Conservation (phyloP, 2,329 filamentous ascomycete genomes). For the Pestalotiopsis sp. region DNA sequence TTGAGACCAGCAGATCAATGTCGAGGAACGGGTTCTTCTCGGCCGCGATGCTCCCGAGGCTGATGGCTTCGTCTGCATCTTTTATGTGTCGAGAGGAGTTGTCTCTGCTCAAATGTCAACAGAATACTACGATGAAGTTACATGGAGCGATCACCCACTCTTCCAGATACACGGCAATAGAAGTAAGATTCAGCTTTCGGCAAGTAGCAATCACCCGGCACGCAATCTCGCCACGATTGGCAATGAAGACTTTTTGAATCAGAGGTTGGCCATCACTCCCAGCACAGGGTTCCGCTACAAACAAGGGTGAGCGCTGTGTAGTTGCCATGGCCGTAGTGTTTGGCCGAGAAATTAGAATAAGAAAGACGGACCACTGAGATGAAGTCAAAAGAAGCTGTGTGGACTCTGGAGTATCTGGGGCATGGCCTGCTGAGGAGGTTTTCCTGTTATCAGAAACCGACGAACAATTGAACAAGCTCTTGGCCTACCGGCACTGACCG, state of each 20-base stretch:
- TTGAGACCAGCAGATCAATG: constrained; percentile 67
- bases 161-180: constrained; percentile 68
- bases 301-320: neutral
- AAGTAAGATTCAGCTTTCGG: constrained; percentile 65
- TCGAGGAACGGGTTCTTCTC: constrained; percentile 66
- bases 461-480: neutral
- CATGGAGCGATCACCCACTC: constrained; percentile 5
- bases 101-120: constrained; percentile 51
- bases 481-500: neutral
- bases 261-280: neutral
- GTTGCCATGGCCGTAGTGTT: neutral
- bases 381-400: neutral
- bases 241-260: constrained; percentile 63
- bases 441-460: neutral
- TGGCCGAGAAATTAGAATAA: neutral
- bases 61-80: constrained; percentile 66
- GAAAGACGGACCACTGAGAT: neutral
- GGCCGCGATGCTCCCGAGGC: constrained; percentile 52
- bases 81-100: constrained; percentile 66
- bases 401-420: neutral
- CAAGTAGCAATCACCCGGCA: constrained; percentile 68
- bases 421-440: neutral
- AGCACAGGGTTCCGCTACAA: neutral
- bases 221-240: constrained; percentile 72
- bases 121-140: neutral